A percentile compares a stretch with the other conserved stretches of the same genome.
phyloP scores from a whole-genome alignment of 331 rosid species.

The Rhamnella rubrinervis region DNA sequence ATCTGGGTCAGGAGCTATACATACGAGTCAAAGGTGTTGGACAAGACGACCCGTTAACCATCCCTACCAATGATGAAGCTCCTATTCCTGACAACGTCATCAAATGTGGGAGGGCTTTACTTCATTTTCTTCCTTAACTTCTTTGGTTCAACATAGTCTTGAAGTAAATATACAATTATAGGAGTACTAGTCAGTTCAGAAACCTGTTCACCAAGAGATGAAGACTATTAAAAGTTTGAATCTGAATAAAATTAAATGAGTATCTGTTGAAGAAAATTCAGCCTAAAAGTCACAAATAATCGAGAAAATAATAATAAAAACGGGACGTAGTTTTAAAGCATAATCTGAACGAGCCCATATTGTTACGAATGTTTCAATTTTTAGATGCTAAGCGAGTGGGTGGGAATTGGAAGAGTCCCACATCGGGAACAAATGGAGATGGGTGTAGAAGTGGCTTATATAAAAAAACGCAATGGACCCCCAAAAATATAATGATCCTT shows the following conservation, averaged over 20 bases:
- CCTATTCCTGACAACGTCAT: background rate
- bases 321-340: too few relatives aligned
- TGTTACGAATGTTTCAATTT: too few relatives aligned
- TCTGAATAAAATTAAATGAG: too few relatives aligned
- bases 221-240: too few relatives aligned
- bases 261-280: too few relatives aligned
- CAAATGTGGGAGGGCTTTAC: background rate
- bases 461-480: accelerated
- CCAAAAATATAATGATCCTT: background rate
- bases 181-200: too few relatives aligned
- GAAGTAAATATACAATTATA: too few relatives aligned
- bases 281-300: too few relatives aligned
- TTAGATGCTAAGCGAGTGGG: too few relatives aligned
- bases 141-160: background rate
- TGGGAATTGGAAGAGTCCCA: conserved; percentile 36
- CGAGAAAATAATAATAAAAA: too few relatives aligned
- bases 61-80: background rate
- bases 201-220: too few relatives aligned
- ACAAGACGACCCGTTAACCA: conserved; percentile 7
- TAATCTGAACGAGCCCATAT: too few relatives aligned
- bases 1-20: conserved; percentile 1
- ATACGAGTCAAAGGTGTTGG: conserved; percentile 2
- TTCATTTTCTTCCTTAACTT: background rate
- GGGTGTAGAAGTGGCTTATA: background rate
- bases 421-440: background rate